Evolutionary conservation across 1,139 yeast genomes (phyloP).

Genomic region (Debaryomyces robertsiae): DNA sequence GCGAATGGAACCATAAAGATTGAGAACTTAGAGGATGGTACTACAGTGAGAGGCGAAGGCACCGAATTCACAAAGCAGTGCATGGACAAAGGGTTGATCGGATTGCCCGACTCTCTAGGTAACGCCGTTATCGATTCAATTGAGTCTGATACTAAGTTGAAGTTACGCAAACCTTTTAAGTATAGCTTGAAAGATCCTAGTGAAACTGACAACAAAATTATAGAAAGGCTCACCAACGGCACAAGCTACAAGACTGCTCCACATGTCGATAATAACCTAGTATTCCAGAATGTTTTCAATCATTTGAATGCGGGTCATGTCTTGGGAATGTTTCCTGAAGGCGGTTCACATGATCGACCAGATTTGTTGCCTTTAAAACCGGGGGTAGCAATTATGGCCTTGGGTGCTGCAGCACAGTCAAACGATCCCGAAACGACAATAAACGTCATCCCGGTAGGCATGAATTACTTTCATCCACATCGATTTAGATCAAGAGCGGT

Average conservation of each 20-base stretch:
- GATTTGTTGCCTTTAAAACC: conserved; percentile 46
- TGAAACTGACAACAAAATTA: conserved; percentile 30
- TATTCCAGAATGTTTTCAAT: conserved; percentile 64
- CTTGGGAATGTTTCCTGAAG: conserved; percentile 72
- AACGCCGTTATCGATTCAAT: conserved; percentile 57
- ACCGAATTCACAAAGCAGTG: conserved; percentile 53
- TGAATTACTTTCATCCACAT: conserved; percentile 51
- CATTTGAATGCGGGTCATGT: conserved; percentile 59
- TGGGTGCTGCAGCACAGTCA: conserved; percentile 44
- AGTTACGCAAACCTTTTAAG: conserved; percentile 52
- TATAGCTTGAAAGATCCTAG: conserved; percentile 20
- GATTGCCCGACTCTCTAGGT: conserved; percentile 62
- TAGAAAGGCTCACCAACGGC: conserved; percentile 46
- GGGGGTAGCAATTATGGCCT: conserved; percentile 54
- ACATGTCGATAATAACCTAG: conserved; percentile 60
- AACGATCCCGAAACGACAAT: conserved; percentile 36
- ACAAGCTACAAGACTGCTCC: conserved; percentile 59
- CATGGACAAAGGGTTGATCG: conserved; percentile 57
- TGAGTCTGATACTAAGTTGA: conserved; percentile 54
- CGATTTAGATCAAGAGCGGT: conserved; percentile 51
- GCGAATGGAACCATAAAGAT: conserved; percentile 50
- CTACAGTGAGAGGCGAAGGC: conserved; percentile 45
- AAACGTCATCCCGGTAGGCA: conserved; percentile 48
- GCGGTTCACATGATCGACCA: conserved; percentile 47
- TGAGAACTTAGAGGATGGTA: conserved; percentile 31